Evolutionary conservation across 257 asterid species (phyloP).

Genomic region (Nicotiana undulata): DNA sequence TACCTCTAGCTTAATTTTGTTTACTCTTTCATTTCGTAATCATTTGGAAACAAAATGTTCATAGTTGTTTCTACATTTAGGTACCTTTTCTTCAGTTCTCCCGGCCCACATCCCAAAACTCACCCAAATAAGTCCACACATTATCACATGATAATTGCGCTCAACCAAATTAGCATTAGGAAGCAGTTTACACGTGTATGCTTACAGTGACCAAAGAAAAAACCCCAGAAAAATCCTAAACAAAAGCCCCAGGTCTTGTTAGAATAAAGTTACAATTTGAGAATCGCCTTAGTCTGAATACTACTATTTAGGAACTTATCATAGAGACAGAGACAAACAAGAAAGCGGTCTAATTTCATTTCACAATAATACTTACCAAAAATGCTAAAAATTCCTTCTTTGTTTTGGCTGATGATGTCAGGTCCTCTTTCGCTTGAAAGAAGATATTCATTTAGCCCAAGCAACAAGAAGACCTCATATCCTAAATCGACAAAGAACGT

Average conservation of each 20-base stretch:
- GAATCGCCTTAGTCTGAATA: not conserved
- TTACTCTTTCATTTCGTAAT: not conserved
- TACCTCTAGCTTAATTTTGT: not conserved
- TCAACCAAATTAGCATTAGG: not conserved
- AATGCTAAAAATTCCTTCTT: constrained; percentile 92
- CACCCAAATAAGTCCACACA: not conserved
- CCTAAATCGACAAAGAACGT: constrained; percentile 36
- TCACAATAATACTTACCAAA: constrained; percentile 48
- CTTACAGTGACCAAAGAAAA: not conserved
- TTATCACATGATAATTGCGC: not conserved
- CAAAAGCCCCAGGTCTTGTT: not conserved
- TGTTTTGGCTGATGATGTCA: constrained; percentile 71
- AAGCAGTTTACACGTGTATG: not conserved
- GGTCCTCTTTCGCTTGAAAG: constrained; percentile 63
- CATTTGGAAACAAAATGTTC: not conserved
- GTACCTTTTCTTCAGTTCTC: not conserved
- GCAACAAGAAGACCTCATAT: constrained; percentile 49
- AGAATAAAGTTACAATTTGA: not conserved
- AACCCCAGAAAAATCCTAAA: not conserved
- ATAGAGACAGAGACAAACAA: constrained; percentile 3
- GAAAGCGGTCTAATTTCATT: not conserved
- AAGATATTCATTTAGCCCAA: constrained; percentile 68
- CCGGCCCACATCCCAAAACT: not conserved
- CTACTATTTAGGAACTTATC: not conserved
- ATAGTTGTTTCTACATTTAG: not conserved